phyloP scores from a whole-genome alignment of 1,284 basidiomycete genomes.

The Rhodotorula sp. region DNA sequence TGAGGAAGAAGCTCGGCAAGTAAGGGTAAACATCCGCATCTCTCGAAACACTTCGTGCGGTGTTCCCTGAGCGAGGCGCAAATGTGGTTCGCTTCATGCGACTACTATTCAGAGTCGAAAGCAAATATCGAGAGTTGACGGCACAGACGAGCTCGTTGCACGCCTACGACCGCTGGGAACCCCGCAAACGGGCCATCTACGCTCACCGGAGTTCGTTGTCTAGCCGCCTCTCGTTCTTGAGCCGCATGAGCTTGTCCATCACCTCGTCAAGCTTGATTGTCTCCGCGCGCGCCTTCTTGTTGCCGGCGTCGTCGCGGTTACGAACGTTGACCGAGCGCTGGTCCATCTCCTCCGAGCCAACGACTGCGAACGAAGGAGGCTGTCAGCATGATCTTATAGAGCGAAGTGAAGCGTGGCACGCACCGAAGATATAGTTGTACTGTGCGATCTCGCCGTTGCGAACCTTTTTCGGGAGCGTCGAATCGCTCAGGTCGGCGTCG shows the following conservation, averaged over 20 bases:
- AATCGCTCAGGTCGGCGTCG: constrained; percentile 87
- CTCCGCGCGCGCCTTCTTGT: constrained; percentile 63
- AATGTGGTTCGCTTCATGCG: no score
- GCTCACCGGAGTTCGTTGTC: constrained; percentile 55
- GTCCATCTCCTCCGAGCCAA: constrained; percentile 88
- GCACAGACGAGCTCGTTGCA: no score
- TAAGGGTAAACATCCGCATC: constrained; percentile 6
- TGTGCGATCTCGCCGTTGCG: constrained; percentile 62
- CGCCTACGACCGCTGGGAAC: no score
- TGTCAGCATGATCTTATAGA: constrained; percentile 5
- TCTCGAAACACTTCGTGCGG: neutral
- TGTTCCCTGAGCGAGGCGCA: neutral
- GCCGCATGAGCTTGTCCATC: constrained; percentile 60
- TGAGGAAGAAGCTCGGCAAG: constrained; percentile 39
- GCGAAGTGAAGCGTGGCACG: constrained; percentile 44
- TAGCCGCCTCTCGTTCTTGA: constrained; percentile 65
- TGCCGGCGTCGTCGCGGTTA: constrained; percentile 88
- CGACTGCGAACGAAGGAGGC: constrained; percentile 63
- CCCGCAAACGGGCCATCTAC: no score
- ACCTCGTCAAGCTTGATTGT: constrained; percentile 68
- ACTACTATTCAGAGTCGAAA: neutral
- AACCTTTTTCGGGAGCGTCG: constrained; percentile 96
- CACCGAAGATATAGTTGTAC: constrained; percentile 96
- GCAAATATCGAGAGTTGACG: neutral
- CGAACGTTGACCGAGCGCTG: constrained; percentile 86